Percentiles rank a stretch among this genome's conserved stretches.
Conservation (phyloP, 805 yeast genomes). For the Candida coleopterorum region DNA sequence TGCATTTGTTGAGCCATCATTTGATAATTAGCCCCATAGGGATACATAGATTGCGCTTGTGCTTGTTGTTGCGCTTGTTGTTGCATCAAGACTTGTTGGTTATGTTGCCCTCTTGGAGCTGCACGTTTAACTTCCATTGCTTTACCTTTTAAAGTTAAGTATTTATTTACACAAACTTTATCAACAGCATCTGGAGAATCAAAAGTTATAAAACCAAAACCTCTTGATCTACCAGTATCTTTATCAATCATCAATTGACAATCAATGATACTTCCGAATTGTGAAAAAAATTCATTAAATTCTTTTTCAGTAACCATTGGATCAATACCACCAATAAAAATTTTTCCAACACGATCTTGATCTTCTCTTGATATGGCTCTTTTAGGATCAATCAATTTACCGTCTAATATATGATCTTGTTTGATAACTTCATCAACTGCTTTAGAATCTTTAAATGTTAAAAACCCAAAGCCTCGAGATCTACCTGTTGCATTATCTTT, state of each 20-base stretch:
- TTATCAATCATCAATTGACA: constrained; percentile 97
- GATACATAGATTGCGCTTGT: constrained; percentile 17
- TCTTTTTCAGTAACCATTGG: constrained; percentile 90
- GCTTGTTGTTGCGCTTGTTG: constrained; percentile 27
- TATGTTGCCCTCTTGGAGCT: constrained; percentile 72
- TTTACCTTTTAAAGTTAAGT: constrained; percentile 79
- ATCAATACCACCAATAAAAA: constrained; percentile 95
- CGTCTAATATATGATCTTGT: constrained; percentile 86
- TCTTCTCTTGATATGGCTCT: constrained; percentile 97
- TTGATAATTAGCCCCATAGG: constrained; percentile 18
- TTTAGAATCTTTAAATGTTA: constrained; percentile 76
- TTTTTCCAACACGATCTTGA: constrained; percentile 94
- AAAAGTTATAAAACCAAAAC: constrained; percentile 94
- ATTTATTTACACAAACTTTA: constrained; percentile 75
- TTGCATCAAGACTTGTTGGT: constrained; percentile 31
- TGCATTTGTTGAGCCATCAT: constrained; percentile 19
- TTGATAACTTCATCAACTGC: constrained; percentile 84
- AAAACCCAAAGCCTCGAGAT: constrained; percentile 92
- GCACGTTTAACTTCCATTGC: constrained; percentile 82
- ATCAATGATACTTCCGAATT: constrained; percentile 88
- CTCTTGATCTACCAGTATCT: constrained; percentile 94
- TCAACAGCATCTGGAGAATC: constrained; percentile 95
- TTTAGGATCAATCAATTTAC: constrained; percentile 95
- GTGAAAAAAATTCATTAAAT: constrained; percentile 78
- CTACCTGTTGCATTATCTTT: constrained; percentile 82